Evolutionary conservation across 352 stramenopile species (phyloP).

Genomic region (Phytopythium aichiense): DNA sequence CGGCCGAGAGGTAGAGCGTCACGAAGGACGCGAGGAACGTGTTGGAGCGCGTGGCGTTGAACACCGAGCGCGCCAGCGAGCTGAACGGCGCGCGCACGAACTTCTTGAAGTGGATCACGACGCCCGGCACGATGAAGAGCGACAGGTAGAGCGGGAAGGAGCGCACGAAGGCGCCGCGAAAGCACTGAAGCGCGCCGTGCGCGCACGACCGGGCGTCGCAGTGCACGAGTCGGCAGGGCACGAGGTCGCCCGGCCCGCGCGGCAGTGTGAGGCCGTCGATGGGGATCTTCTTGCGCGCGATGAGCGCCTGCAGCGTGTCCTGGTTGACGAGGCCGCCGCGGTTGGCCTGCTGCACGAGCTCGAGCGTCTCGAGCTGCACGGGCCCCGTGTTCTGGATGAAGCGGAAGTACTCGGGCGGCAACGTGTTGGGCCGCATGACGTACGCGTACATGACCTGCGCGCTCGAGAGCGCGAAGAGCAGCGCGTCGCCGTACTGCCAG

Average conservation of each 20-base stretch:
- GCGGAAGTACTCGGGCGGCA: slow-evolving; percentile 75
- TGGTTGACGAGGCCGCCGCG: slow-evolving; percentile 38
- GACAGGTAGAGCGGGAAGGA: slow-evolving; percentile 82
- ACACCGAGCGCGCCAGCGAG: slow-evolving; percentile 48
- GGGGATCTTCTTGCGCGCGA: slow-evolving; percentile 34
- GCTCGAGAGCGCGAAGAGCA: slow-evolving; percentile 74
- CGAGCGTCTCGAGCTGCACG: slow-evolving; percentile 53
- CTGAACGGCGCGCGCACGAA: slow-evolving; percentile 58
- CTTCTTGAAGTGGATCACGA: slow-evolving; percentile 81
- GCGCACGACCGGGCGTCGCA: slow-evolving; percentile 42
- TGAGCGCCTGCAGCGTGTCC: slow-evolving; percentile 32
- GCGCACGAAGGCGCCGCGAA: slow-evolving; percentile 53
- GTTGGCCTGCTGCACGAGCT: slow-evolving; percentile 62
- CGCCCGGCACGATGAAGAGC: slow-evolving; percentile 77
- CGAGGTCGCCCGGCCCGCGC: slow-evolving; percentile 19
- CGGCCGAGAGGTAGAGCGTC: slow-evolving; percentile 57
- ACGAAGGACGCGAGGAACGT: slow-evolving; percentile 74
- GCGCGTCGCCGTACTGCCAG: slow-evolving; percentile 73
- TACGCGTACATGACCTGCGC: slow-evolving; percentile 88
- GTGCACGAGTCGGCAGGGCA: slow-evolving; percentile 68
- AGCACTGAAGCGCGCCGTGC: slow-evolving; percentile 43
- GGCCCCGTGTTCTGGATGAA: slow-evolving; percentile 79
- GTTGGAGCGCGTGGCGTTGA: slow-evolving; percentile 73
- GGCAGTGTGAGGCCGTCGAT: slow-evolving; percentile 27
- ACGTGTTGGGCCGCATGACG: slow-evolving; percentile 65